Conservation (phyloP, 495 filamentous ascomycete genomes). For the Penicillium silybi region DNA sequence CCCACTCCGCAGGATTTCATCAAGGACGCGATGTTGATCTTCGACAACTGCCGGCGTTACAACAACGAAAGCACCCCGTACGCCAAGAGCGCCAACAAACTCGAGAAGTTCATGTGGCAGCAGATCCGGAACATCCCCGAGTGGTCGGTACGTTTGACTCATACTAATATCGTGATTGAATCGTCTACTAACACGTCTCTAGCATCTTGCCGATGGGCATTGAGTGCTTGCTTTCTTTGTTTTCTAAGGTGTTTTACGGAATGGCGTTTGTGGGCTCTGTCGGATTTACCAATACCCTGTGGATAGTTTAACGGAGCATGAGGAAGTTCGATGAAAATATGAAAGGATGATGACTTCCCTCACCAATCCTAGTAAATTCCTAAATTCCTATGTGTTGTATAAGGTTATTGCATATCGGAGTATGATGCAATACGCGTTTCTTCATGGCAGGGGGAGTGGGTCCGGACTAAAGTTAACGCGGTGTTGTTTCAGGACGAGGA, state of each 20-base stretch:
- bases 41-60: constrained; percentile 92
- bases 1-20: constrained; percentile 89
- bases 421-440: constrained; percentile 22
- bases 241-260: constrained; percentile 16
- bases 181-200: constrained; percentile 1
- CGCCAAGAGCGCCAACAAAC: constrained; percentile 89
- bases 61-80: constrained; percentile 96
- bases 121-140: constrained; percentile 92
- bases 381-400: background rate
- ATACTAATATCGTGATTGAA: background rate
- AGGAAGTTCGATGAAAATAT: background rate
- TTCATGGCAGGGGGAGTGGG: constrained; percentile 13
- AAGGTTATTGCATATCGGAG: background rate
- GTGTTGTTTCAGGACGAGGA: constrained; percentile 17
- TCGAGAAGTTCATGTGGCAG: constrained; percentile 95
- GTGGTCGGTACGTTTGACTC: constrained; percentile 68
- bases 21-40: constrained; percentile 84
- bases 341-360: background rate
- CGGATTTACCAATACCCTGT: constrained; percentile 24
- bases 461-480: constrained; percentile 16
- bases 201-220: constrained; percentile 49
- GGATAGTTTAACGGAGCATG: constrained; percentile 17
- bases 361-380: background rate
- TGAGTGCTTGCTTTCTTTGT: constrained; percentile 16
- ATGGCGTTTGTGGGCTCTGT: constrained; percentile 16